phyloP scores from a whole-genome alignment of 106 monocot genomes.

The Iris macrosiphon region DNA sequence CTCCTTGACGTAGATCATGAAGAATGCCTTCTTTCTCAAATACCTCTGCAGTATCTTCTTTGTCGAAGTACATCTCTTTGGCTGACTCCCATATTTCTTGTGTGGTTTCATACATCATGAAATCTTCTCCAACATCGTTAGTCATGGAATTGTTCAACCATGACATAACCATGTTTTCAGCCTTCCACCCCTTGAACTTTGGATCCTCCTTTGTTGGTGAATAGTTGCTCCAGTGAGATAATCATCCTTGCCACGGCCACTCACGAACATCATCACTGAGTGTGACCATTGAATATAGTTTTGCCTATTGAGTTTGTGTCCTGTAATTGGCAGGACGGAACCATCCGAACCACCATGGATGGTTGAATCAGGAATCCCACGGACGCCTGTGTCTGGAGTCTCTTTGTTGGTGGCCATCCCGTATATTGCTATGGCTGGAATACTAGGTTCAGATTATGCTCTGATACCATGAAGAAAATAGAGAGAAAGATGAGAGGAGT shows the following conservation, averaged over 20 bases:
- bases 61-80: neutral
- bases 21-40: neutral
- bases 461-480: too few species aligned
- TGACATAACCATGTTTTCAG: conserved; percentile 5
- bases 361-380: too few species aligned
- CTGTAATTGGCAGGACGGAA: too few species aligned
- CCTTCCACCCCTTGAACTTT: neutral
- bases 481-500: too few species aligned
- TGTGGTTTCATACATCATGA: neutral
- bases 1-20: neutral
- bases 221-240: neutral
- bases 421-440: too few species aligned
- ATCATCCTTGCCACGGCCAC: neutral
- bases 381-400: too few species aligned
- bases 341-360: too few species aligned
- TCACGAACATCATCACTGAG: neutral
- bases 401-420: too few species aligned
- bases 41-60: neutral
- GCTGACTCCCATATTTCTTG: neutral
- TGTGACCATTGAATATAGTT: too few species aligned
- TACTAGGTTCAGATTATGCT: too few species aligned
- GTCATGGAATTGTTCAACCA: conserved; percentile 8
- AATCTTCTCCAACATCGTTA: conserved; percentile 4
- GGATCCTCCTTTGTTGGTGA: too few species aligned
- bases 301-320: too few species aligned